phyloP scores from a whole-genome alignment of 306 rosid genomes.

The Bauhinia variegata region DNA sequence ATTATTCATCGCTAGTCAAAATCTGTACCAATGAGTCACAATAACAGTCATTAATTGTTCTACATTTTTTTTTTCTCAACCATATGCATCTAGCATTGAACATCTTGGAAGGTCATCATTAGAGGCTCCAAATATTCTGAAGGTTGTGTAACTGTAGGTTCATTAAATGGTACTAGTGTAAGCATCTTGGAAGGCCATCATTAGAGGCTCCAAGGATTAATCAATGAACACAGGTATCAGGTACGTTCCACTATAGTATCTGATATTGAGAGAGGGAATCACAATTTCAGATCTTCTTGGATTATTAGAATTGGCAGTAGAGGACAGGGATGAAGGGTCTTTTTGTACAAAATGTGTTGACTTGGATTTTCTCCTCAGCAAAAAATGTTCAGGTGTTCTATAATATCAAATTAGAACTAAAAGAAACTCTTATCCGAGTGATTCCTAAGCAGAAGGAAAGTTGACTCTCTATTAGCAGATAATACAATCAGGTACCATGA shows the following conservation, averaged over 20 bases:
- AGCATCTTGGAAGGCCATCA: too few relatives aligned
- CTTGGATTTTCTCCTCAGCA: not conserved
- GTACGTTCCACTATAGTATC: not conserved
- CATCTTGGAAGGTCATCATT: too few relatives aligned
- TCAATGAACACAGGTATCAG: not conserved
- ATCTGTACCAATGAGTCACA: too few relatives aligned
- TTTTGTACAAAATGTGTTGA: not conserved
- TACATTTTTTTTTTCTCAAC: not conserved
- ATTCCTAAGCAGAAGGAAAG: not conserved
- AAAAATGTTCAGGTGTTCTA: not conserved
- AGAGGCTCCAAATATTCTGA: too few relatives aligned
- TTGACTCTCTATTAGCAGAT: not conserved
- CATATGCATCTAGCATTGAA: not conserved
- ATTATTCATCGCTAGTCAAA: too few relatives aligned
- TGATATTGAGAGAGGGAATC: not conserved
- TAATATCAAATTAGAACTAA: not conserved
- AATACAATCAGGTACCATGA: not conserved
- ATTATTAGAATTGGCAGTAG: conserved; percentile 1
- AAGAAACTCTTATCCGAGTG: not conserved
- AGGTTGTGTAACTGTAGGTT: too few relatives aligned
- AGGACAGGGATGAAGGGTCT: not conserved
- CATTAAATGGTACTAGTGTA: too few relatives aligned
- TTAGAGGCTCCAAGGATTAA: too few relatives aligned
- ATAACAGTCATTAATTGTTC: not conserved
- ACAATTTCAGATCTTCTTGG: too few relatives aligned